Evolutionary conservation across 257 asterid species (phyloP).

Genomic region (Nicotiana attenuata): DNA sequence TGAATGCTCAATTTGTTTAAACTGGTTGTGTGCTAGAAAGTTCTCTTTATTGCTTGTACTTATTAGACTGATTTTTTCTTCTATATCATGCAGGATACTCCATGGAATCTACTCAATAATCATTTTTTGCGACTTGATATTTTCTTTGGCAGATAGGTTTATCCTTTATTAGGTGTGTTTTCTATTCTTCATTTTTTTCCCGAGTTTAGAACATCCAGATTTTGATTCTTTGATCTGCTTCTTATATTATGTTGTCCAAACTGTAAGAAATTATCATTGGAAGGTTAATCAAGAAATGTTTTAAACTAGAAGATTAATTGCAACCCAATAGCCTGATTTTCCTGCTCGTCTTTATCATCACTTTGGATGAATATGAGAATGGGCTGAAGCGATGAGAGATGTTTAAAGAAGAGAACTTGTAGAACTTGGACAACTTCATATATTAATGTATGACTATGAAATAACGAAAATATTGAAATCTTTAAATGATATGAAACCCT

Average conservation of each 20-base stretch:
- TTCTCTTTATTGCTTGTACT: no score
- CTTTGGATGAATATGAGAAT: background rate
- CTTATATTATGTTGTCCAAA: background rate
- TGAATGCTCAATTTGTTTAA: no score
- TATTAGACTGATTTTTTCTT: no score
- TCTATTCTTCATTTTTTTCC: background rate
- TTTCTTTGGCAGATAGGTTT: no score
- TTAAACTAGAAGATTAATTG: background rate
- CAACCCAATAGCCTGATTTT: background rate
- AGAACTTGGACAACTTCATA: background rate
- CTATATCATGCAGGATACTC: no score
- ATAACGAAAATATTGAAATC: background rate
- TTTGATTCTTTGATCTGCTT: background rate
- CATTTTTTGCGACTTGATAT: no score
- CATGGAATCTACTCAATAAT: no score
- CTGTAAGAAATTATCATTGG: background rate
- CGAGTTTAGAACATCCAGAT: slow-evolving; percentile 21
- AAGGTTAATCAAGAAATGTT: background rate
- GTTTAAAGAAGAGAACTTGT: background rate
- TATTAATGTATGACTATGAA: background rate
- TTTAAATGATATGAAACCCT: background rate
- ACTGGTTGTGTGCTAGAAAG: no score
- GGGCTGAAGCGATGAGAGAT: background rate
- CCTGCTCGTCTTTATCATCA: background rate
- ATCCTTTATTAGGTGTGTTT: slow-evolving; percentile 34